phyloP scores from a whole-genome alignment of 345 rosid species.

The Luvunga scandens region DNA sequence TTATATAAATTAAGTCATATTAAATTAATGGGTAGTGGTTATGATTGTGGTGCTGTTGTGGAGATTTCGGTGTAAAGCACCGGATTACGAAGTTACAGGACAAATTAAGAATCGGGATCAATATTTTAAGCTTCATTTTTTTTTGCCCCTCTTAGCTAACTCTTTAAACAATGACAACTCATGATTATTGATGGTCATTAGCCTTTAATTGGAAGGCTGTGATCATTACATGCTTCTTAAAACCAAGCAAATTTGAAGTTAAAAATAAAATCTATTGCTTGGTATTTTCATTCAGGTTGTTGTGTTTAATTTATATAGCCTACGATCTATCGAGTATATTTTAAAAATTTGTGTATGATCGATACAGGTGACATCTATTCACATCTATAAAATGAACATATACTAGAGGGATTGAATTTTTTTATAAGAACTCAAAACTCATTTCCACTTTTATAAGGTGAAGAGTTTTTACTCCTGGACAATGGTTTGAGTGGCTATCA shows the following conservation, averaged over 20 bases:
- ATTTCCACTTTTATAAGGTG: no score
- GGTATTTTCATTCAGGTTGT: no score
- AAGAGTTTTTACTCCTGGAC: no score
- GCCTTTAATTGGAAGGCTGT: not conserved
- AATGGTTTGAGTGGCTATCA: no score
- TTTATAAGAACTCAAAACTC: no score
- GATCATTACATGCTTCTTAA: not conserved
- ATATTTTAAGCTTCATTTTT: not conserved
- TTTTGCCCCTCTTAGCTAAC: not conserved
- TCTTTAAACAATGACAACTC: not conserved
- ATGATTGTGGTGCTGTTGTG: not conserved
- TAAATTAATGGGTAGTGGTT: slow-evolving; percentile 6
- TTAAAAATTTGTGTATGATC: no score
- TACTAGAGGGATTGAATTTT: no score
- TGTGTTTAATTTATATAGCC: no score
- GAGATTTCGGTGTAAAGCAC: slow-evolving; percentile 5
- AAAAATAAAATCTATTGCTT: no score
- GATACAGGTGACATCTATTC: no score
- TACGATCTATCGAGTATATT: no score
- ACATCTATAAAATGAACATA: no score
- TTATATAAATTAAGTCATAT: not conserved
- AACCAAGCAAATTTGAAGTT: not conserved
- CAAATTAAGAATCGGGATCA: slow-evolving; percentile 1
- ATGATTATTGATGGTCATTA: not conserved
- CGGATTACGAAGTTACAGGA: not conserved